Conservation (phyloP, 2,329 filamentous ascomycete genomes). For the Periconia digitata region DNA sequence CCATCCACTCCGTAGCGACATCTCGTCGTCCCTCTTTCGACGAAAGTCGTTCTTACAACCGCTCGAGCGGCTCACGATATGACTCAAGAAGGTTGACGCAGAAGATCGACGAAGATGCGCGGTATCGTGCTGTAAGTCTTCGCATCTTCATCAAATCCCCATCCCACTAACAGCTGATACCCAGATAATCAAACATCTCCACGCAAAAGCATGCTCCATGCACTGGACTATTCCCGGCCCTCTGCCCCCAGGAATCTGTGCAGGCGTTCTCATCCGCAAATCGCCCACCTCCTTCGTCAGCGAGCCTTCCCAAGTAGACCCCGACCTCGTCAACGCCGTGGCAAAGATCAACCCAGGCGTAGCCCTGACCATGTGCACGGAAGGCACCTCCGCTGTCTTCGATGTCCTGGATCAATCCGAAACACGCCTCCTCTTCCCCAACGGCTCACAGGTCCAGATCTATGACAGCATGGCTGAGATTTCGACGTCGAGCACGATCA, state of each 20-base stretch:
- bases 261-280: conserved; percentile 74
- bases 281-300: conserved; percentile 67
- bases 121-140: conserved; percentile 24
- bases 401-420: conserved; percentile 45
- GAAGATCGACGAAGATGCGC: conserved; percentile 27
- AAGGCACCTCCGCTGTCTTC: conserved; percentile 51
- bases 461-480: conserved; percentile 49
- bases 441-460: conserved; percentile 51
- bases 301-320: conserved; percentile 44
- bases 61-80: conserved; percentile 3
- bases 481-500: conserved; percentile 55
- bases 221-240: conserved; percentile 21
- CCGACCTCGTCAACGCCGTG: conserved; percentile 46
- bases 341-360: conserved; percentile 50
- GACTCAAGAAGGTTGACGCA: conserved; percentile 14
- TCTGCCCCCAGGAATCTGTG: conserved; percentile 13
- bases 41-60: not conserved
- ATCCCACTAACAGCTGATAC: not conserved
- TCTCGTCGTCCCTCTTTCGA: conserved; percentile 2
- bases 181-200: conserved; percentile 32
- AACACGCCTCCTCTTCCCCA: conserved; percentile 43
- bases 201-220: conserved; percentile 26
- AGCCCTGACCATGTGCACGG: conserved; percentile 53
- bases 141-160: too few species aligned
- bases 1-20: not conserved